Evolutionary conservation across 169 alveolate species (phyloP).

Genomic region (Plasmodium vivax): DNA sequence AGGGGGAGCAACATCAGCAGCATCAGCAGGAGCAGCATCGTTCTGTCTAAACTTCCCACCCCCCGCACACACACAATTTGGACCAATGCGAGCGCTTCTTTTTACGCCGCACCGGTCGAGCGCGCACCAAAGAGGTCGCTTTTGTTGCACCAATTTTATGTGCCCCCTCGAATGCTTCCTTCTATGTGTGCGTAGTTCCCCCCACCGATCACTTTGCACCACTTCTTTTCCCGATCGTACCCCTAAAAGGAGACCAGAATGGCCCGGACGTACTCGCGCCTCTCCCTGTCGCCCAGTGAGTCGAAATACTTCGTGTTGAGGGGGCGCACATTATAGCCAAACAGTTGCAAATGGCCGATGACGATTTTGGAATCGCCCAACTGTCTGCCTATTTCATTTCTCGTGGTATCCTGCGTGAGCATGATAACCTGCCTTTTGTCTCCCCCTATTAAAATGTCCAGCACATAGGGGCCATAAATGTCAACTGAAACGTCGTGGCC

Average conservation of each 20-base stretch:
- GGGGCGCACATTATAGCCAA: conserved; percentile 59
- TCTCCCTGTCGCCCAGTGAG: neutral
- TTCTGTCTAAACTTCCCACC: neutral
- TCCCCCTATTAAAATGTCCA: conserved; percentile 48
- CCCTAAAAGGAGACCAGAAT: conserved; percentile 14
- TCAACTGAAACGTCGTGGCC: conserved; percentile 47
- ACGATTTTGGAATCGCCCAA: conserved; percentile 64
- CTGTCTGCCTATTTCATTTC: conserved; percentile 43
- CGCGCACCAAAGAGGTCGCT: neutral
- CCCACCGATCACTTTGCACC: neutral
- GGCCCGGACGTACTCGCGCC: neutral
- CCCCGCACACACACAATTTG: neutral
- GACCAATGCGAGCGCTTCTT: neutral
- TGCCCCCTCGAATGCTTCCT: neutral
- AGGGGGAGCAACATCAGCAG: neutral
- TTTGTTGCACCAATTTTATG: neutral
- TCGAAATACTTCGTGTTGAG: conserved; percentile 54
- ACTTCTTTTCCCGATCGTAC: neutral
- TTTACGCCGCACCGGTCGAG: neutral
- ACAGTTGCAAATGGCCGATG: conserved; percentile 40
- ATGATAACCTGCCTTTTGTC: conserved; percentile 67
- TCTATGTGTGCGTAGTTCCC: neutral
- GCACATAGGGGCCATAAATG: conserved; percentile 53
- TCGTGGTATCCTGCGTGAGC: conserved; percentile 72
- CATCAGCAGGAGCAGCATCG: neutral